These are phyloP conservation scores for Talaromyces sp. DNA, from an alignment of 2,329 filamentous ascomycete species.

Conservation along the genomic window DNA sequence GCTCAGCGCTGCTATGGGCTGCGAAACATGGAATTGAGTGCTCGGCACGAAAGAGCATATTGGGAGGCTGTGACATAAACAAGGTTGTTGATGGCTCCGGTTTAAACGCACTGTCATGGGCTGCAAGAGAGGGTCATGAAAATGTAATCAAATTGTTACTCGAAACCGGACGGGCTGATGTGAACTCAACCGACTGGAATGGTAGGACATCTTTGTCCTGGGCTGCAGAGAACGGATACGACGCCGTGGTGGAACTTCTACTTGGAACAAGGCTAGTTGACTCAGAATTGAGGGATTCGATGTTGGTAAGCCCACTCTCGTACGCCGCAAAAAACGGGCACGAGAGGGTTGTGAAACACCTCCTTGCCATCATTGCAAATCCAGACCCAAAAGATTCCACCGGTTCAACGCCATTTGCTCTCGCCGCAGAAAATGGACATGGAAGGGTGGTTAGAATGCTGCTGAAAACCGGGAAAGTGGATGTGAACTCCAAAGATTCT, in stretches of 20 bases:
- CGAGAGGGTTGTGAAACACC: not conserved
- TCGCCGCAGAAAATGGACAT: constrained; percentile 4
- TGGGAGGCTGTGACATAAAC: not conserved
- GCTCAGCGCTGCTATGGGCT: constrained; percentile 6
- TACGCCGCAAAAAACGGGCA: not conserved
- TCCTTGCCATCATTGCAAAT: not conserved
- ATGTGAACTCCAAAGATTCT: not conserved
- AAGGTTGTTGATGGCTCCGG: not conserved
- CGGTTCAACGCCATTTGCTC: not conserved
- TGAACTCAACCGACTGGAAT: not conserved
- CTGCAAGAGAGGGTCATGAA: not conserved
- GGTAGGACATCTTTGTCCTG: not conserved
- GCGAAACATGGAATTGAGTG: not conserved
- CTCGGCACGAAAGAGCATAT: not conserved
- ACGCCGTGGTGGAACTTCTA: not conserved
- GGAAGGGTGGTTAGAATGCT: not conserved
- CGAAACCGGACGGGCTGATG: not conserved
- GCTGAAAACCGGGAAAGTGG: not conserved
- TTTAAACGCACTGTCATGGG: not conserved
- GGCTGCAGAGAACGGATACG: not conserved
- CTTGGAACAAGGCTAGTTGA: not conserved
- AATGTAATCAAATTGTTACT: not conserved
- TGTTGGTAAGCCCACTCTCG: not conserved
- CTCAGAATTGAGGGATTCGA: not conserved
- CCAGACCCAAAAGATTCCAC: too few species aligned